Evolutionary conservation across 352 stramenopile species (phyloP).

Genomic region (Hyaloperonospora brassicae): DNA sequence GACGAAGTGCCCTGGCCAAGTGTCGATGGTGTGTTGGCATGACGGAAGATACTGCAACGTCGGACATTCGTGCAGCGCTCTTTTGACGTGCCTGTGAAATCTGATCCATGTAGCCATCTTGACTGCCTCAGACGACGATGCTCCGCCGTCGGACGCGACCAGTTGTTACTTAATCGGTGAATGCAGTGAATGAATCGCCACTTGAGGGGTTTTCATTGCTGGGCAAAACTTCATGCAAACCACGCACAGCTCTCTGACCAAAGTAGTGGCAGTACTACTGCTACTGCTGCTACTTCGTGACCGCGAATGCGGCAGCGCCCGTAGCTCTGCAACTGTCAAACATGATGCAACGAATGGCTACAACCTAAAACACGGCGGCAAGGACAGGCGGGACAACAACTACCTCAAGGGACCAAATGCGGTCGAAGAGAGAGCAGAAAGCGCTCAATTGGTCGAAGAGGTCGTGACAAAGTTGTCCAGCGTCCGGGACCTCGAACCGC

Average conservation of each 20-base stretch:
- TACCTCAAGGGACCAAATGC: constrained; percentile 7
- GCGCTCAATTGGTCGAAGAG: constrained; percentile 2
- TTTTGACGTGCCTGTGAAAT: too few relatives aligned
- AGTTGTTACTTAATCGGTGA: too few relatives aligned
- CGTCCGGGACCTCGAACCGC: not conserved
- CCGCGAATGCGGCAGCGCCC: constrained; percentile 1
- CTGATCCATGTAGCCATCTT: too few relatives aligned
- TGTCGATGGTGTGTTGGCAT: too few relatives aligned
- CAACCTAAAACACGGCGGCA: not conserved
- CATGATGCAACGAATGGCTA: not conserved
- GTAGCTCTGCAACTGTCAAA: constrained; percentile 1
- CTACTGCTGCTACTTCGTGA: constrained; percentile 8
- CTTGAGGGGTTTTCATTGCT: not conserved
- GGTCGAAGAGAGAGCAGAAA: constrained; percentile 11
- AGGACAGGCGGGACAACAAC: not conserved
- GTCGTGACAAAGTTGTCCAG: constrained; percentile 5
- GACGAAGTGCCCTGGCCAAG: too few relatives aligned
- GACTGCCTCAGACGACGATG: too few relatives aligned
- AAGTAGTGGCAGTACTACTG: constrained; percentile 1
- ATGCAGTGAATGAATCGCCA: too few relatives aligned
- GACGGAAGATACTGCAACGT: too few relatives aligned
- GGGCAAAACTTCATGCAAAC: constrained; percentile 6
- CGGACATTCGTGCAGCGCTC: too few relatives aligned
- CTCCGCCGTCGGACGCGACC: too few relatives aligned
- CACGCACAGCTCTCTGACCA: not conserved